These are phyloP conservation scores for Fonsecaea multimorphosa DNA, from an alignment of 2,329 filamentous ascomycete species.

Conservation along the genomic window DNA sequence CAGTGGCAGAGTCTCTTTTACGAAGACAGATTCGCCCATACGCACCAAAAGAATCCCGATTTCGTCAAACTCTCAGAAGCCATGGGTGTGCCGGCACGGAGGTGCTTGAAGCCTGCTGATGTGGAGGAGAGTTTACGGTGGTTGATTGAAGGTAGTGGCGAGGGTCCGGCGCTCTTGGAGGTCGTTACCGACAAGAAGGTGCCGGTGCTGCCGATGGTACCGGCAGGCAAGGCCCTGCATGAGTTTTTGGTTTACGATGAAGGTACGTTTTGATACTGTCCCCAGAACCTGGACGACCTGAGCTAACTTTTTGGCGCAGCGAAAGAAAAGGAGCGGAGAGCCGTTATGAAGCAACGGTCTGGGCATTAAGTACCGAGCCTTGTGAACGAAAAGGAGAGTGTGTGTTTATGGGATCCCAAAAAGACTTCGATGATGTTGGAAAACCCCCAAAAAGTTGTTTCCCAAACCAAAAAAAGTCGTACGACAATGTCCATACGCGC, in stretches of 20 bases:
- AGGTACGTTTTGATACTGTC: slow-evolving; percentile 57
- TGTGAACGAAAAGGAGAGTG: not conserved
- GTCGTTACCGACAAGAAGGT: slow-evolving; percentile 80
- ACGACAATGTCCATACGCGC: not conserved
- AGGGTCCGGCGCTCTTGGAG: slow-evolving; percentile 86
- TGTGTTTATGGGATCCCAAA: not conserved
- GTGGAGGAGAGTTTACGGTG: slow-evolving; percentile 80
- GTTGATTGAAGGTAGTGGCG: slow-evolving; percentile 73
- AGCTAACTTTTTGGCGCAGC: slow-evolving; percentile 50
- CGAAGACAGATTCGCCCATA: slow-evolving; percentile 88
- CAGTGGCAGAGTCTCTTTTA: slow-evolving; percentile 99
- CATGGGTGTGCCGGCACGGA: slow-evolving; percentile 81
- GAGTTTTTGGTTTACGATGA: slow-evolving; percentile 91
- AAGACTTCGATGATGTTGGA: not conserved
- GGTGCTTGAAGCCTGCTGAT: slow-evolving; percentile 75
- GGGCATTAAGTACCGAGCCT: slow-evolving; percentile 26
- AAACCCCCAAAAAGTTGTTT: not conserved
- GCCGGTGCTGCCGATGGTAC: slow-evolving; percentile 97
- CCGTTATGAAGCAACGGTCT: slow-evolving; percentile 61
- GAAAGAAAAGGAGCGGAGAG: slow-evolving; percentile 71
- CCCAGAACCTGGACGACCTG: slow-evolving; percentile 19
- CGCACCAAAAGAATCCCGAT: slow-evolving; percentile 93
- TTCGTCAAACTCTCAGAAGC: slow-evolving; percentile 92
- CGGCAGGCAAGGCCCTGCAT: slow-evolving; percentile 81
- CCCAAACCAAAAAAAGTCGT: not conserved